Percentiles rank a stretch among this genome's conserved stretches.
Conservation (phyloP, 371 early-diverging fungal species). For the Circinella umbellata region DNA sequence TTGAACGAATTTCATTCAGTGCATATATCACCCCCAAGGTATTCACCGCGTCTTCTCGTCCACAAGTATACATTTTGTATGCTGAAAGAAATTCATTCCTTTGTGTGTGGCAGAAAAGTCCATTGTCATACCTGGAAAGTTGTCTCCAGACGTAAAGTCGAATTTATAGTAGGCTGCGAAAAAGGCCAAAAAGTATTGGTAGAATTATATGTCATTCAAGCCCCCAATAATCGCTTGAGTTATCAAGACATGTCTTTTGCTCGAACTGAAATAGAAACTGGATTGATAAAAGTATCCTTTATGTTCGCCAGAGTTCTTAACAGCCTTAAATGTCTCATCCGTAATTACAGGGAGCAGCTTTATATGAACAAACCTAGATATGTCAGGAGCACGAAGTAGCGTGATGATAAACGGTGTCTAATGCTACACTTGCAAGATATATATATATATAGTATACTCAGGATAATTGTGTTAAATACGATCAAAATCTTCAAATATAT, state of each 20-base stretch:
- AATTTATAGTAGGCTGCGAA: not conserved
- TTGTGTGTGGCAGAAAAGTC: constrained; percentile 1
- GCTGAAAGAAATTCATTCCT: constrained; percentile 1
- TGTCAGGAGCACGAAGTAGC: not conserved
- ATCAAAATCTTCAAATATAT: not conserved
- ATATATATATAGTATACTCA: no score
- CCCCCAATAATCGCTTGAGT: not conserved
- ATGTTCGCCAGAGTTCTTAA: not conserved
- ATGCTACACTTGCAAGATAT: not conserved
- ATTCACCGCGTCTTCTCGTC: not conserved
- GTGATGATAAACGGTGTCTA: not conserved
- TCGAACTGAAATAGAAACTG: not conserved
- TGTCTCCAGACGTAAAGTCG: not conserved
- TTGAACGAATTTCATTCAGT: constrained; percentile 20
- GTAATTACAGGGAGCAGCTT: not conserved
- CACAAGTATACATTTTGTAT: not conserved
- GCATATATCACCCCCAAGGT: constrained; percentile 17
- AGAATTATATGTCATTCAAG: not conserved
- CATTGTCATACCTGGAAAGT: not conserved
- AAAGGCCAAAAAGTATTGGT: no score
- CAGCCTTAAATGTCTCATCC: constrained; percentile 4
- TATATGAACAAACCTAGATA: not conserved
- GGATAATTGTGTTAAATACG: not conserved
- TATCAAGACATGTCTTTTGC: not conserved
- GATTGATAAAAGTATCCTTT: not conserved